phyloP scores from a whole-genome alignment of 306 rosid genomes.

The Senna siamea region DNA sequence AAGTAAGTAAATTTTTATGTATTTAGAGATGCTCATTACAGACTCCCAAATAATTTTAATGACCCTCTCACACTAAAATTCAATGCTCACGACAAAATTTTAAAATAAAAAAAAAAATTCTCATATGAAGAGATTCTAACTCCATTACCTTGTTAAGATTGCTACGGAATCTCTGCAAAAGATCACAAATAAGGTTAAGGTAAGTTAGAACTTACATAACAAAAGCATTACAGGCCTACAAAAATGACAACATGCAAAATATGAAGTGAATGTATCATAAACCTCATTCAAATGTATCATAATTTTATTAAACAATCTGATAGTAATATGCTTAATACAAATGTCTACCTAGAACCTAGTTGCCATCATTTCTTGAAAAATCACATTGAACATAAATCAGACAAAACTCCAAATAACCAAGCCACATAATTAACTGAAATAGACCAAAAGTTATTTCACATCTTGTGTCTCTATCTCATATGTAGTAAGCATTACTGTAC shows the following conservation, averaged over 20 bases:
- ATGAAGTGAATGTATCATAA: too few species aligned
- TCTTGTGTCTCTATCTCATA: not conserved
- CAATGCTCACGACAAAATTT: not conserved
- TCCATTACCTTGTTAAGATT: conserved; percentile 87
- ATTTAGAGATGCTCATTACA: not conserved
- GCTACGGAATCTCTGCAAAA: conserved; percentile 85
- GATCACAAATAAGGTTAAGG: conserved; percentile 30
- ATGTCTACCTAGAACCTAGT: not conserved
- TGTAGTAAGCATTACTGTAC: not conserved
- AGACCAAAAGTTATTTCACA: conserved; percentile 7
- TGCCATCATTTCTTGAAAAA: not conserved
- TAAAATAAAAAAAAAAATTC: not conserved
- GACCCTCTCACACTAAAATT: not conserved
- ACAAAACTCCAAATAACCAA: conserved; percentile 5
- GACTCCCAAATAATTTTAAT: not conserved
- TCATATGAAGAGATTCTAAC: not conserved
- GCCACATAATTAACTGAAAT: conserved; percentile 6
- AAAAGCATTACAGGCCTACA: conserved; percentile 16
- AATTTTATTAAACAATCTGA: too few species aligned
- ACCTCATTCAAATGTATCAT: too few species aligned
- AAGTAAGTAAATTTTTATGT: not conserved
- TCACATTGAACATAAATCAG: too few species aligned
- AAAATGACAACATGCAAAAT: too few species aligned
- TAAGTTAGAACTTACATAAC: conserved; percentile 36
- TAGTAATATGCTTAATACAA: not conserved